A percentile compares a stretch with the other conserved stretches of the same genome.
Evolutionary conservation across 441 rosid species (phyloP).

Genomic region (Eruca vesicaria): DNA sequence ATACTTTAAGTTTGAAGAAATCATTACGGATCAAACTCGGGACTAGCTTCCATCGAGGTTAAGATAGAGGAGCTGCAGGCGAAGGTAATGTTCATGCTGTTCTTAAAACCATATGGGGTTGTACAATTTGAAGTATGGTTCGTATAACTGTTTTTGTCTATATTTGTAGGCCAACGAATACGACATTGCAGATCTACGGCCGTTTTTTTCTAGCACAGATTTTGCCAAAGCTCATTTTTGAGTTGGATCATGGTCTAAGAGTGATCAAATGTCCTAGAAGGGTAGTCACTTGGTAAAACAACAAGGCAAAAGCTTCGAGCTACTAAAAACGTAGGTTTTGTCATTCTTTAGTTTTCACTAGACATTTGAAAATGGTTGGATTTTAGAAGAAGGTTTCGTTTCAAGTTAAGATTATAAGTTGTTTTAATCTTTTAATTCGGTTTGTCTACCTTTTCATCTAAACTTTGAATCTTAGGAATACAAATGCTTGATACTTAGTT

Average conservation of each 20-base stretch:
- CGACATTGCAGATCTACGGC: conserved; percentile 68
- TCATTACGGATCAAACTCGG: conserved; percentile 64
- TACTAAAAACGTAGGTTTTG: neutral
- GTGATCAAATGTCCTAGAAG: conserved; percentile 57
- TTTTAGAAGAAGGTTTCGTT: neutral
- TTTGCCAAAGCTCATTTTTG: conserved; percentile 67
- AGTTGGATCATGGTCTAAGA: conserved; percentile 53
- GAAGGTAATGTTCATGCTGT: conserved; percentile 48
- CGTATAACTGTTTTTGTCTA: neutral
- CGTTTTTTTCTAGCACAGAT: conserved; percentile 74
- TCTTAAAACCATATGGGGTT: neutral
- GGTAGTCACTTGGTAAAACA: conserved; percentile 26
- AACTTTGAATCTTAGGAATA: neutral
- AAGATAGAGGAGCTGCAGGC: conserved; percentile 70
- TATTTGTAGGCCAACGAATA: conserved; percentile 76
- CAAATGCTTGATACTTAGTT: no score
- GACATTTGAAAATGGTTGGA: neutral
- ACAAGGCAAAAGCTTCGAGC: neutral
- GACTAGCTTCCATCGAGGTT: conserved; percentile 57
- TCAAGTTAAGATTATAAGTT: neutral
- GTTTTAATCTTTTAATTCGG: neutral
- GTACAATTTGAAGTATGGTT: neutral
- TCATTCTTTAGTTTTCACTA: neutral
- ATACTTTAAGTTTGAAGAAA: conserved; percentile 83
- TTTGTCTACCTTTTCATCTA: neutral